A percentile compares a stretch with the other conserved stretches of the same genome.
Evolutionary conservation across 1,139 yeast species (phyloP).

Genomic region (Kodamaea suecica): DNA sequence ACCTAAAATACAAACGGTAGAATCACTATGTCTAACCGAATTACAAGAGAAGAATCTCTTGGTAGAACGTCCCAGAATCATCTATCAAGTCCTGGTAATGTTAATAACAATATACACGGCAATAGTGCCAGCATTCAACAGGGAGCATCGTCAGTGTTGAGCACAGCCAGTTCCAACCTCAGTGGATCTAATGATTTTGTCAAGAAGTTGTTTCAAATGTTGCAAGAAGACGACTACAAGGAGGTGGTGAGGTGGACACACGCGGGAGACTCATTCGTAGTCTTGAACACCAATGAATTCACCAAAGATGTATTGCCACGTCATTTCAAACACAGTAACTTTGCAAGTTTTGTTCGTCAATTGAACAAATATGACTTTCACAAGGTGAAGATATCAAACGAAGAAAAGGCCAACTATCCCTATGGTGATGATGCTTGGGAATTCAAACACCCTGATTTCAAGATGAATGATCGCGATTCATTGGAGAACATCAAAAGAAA

Average conservation of each 20-base stretch:
- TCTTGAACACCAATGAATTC: slow-evolving; percentile 74
- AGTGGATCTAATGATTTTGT: slow-evolving; percentile 69
- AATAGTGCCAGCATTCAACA: slow-evolving; percentile 1
- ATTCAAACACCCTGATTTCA: slow-evolving; percentile 87
- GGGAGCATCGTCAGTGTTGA: background rate
- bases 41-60: slow-evolving; percentile 1
- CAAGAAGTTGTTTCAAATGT: slow-evolving; percentile 74
- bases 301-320: slow-evolving; percentile 30
- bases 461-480: slow-evolving; percentile 63
- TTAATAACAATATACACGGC: background rate
- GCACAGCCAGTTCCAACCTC: slow-evolving; percentile 12
- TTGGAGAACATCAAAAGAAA: slow-evolving; percentile 79
- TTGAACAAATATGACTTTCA: slow-evolving; percentile 65
- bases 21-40: slow-evolving; percentile 2
- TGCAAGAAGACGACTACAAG: slow-evolving; percentile 72
- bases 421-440: slow-evolving; percentile 92
- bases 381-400: slow-evolving; percentile 49
- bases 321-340: slow-evolving; percentile 91
- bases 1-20: background rate
- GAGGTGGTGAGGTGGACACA: slow-evolving; percentile 82
- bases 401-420: slow-evolving; percentile 49
- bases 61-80: background rate
- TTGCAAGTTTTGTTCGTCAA: slow-evolving; percentile 92
- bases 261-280: slow-evolving; percentile 81
- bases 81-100: background rate